Evolutionary conservation across 2,329 filamentous ascomycete species (phyloP), one percentile per base, ranked within the genome.

Genomic region (Emergomyces africanus): DNA sequence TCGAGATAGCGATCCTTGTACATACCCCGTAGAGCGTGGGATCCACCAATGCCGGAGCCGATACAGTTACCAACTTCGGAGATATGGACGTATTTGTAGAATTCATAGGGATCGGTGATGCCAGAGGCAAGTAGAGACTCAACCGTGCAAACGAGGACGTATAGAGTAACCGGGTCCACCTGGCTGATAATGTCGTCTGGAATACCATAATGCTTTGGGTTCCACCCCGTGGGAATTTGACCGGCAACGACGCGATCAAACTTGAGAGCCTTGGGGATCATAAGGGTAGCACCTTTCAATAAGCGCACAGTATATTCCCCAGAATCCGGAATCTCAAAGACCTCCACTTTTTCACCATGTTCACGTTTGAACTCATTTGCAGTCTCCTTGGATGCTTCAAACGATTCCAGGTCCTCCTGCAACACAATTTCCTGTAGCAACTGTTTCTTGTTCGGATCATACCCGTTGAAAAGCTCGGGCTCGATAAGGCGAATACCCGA

Each of bases 21-120:
- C 92, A 99, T 99, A 68, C 92, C 92, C 68, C 90, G 87, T 64
- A 99, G 83, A 67, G 94, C 94, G 68, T 84, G 84, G 62, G 90
- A 88, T 77, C 94, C 95, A 82, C 94, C 94, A 79, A 99, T 96
- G 81, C 95, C 94, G 37, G 95, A 99, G 75, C 94, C 94, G 66
- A 99, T 86, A 71, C 92, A 97, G 82, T 99, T 99, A 74, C 94
- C 94, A 57, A 99, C 89, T 72, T 99, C 89, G 8, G 94, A 97
- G 62, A 99, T 85, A 74, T 99, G 94, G 63, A 99, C 91, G 69
- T 99, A 99, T 80, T 97, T 91, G 83, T 99, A 99, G 78, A 99
- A 97, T 77, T 99, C 94, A 71, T 97, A 99, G 23, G 94, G 95
- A 71, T 99, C 95, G 30, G 94, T 97, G 73, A 99, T 92, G 85